Percentiles rank a stretch among this genome's conserved stretches.
Conservation (phyloP, 2,329 filamentous ascomycete species). For the Penicillium sp. region DNA sequence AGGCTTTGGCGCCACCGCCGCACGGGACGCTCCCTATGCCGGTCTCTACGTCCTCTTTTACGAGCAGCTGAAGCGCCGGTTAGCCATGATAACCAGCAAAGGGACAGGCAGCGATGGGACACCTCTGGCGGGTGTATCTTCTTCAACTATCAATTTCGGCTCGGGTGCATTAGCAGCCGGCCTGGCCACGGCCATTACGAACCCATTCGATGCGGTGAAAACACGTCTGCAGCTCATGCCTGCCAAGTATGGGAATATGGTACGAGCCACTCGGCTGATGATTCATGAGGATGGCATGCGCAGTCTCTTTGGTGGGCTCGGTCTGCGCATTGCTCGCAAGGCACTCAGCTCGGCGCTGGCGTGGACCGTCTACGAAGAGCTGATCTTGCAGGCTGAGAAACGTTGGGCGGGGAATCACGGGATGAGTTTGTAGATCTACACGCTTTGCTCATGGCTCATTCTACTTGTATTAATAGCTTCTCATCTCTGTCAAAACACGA, state of each 20-base stretch:
- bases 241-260: slow-evolving; percentile 72
- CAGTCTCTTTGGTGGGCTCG: slow-evolving; percentile 79
- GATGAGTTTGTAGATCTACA: slow-evolving; percentile 18
- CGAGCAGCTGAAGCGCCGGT: slow-evolving; percentile 52
- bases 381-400: slow-evolving; percentile 67
- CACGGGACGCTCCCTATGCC: slow-evolving; percentile 93
- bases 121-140: slow-evolving; percentile 23
- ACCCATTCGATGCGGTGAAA: slow-evolving; percentile 95
- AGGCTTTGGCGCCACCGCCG: slow-evolving; percentile 87
- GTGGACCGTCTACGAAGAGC: slow-evolving; percentile 95
- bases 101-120: slow-evolving; percentile 15
- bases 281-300: slow-evolving; percentile 71
- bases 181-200: slow-evolving; percentile 80
- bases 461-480: slow-evolving; percentile 17
- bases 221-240: slow-evolving; percentile 91
- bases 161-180: slow-evolving; percentile 77
- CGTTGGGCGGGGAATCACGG: slow-evolving; percentile 31
- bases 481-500: slow-evolving; percentile 1
- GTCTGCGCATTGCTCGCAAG: slow-evolving; percentile 81
- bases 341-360: slow-evolving; percentile 89
- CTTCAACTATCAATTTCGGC: slow-evolving; percentile 69
- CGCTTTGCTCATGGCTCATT: not conserved
- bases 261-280: slow-evolving; percentile 72
- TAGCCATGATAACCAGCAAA: slow-evolving; percentile 24
- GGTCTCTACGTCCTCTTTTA: slow-evolving; percentile 93